Percentiles rank a stretch among this genome's conserved stretches.
Evolutionary conservation across 2,329 filamentous ascomycete genomes (phyloP).

Genomic region (Hypoxylon sp.): DNA sequence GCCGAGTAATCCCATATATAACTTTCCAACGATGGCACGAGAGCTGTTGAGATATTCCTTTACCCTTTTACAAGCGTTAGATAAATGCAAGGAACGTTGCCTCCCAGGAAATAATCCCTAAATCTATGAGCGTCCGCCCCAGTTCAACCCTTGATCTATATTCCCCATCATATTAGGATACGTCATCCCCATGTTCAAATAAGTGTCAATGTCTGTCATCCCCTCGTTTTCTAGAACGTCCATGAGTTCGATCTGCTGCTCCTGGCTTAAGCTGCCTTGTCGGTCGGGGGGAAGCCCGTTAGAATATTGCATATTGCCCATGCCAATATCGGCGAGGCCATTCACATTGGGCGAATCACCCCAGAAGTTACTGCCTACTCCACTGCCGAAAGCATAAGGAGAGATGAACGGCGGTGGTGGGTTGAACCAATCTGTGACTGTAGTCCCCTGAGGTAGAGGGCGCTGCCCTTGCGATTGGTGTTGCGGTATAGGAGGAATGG

Average conservation of each 20-base stretch:
- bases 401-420: constrained; percentile 68
- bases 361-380: constrained; percentile 56
- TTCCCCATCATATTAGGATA: constrained; percentile 39
- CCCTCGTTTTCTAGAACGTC: constrained; percentile 80
- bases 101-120: neutral
- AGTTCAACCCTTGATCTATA: constrained; percentile 28
- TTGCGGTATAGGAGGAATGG: constrained; percentile 59
- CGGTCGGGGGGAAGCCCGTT: constrained; percentile 61
- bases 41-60: constrained; percentile 20
- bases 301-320: constrained; percentile 47
- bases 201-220: constrained; percentile 72
- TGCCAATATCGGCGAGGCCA: constrained; percentile 48
- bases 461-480: constrained; percentile 57
- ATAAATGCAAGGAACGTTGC: constrained; percentile 12
- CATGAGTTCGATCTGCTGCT: constrained; percentile 88
- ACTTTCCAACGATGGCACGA: constrained; percentile 20
- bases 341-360: constrained; percentile 47
- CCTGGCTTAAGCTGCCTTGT: constrained; percentile 80
- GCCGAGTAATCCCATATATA: constrained; percentile 33
- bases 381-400: constrained; percentile 59
- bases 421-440: constrained; percentile 66
- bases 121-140: constrained; percentile 28
- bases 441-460: constrained; percentile 60
- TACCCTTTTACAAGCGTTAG: constrained; percentile 12
- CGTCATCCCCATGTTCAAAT: constrained; percentile 64